These are phyloP conservation scores for Trametes elegans DNA, from an alignment of 768 basidiomycete species.

Conservation along the genomic window DNA sequence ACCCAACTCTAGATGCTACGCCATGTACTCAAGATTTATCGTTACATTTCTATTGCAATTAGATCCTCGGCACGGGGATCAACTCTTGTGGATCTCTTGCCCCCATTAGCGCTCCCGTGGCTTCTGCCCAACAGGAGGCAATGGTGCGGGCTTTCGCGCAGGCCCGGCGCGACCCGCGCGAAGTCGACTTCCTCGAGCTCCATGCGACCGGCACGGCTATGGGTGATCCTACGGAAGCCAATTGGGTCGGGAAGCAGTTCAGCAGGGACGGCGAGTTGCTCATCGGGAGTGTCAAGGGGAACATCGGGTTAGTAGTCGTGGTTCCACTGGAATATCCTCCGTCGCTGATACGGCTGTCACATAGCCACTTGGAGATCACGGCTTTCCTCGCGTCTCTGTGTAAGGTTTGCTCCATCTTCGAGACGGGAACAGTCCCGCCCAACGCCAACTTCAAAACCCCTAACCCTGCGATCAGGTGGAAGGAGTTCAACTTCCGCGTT, in stretches of 20 bases:
- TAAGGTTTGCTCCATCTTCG: conserved; percentile 42
- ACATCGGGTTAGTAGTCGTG: conserved; percentile 37
- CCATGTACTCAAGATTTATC: not conserved
- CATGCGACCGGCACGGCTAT: conserved; percentile 50
- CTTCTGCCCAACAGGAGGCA: conserved; percentile 36
- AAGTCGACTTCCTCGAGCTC: conserved; percentile 48
- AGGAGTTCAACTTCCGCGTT: conserved; percentile 36
- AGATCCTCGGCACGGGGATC: conserved; percentile 42
- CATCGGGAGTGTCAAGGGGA: conserved; percentile 47
- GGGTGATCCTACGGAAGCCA: conserved; percentile 52
- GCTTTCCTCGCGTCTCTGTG: conserved; percentile 45
- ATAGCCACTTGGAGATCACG: conserved; percentile 40
- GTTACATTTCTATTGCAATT: not conserved
- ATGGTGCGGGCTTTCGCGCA: conserved; percentile 38
- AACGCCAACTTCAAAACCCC: conserved; percentile 35
- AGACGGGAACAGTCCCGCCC: conserved; percentile 37
- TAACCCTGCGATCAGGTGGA: conserved; percentile 42
- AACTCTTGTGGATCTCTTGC: conserved; percentile 37
- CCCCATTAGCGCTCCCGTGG: conserved; percentile 38
- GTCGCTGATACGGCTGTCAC: not conserved
- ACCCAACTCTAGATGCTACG: too few species aligned
- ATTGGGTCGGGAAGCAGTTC: conserved; percentile 44
- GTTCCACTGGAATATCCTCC: not conserved
- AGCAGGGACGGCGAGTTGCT: conserved; percentile 34
- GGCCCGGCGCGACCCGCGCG: conserved; percentile 32